phyloP scores from a whole-genome alignment of 2,329 filamentous ascomycete genomes.

The Cladophialophora exuberans region DNA sequence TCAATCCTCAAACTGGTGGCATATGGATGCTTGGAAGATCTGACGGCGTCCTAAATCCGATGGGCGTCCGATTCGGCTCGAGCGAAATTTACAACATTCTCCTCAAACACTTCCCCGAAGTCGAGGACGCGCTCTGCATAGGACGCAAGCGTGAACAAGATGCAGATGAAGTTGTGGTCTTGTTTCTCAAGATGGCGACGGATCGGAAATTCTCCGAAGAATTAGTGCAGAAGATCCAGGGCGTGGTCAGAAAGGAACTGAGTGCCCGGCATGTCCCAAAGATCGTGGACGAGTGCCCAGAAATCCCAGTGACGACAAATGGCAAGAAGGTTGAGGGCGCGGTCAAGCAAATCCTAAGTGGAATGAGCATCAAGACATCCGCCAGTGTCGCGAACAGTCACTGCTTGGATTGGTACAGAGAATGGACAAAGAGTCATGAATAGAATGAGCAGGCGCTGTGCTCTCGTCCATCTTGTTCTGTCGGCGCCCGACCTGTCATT shows the following conservation, averaged over 20 bases:
- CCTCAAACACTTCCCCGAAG: conserved; percentile 75
- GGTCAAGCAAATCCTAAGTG: conserved; percentile 94
- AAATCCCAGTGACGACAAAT: conserved; percentile 89
- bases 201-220: conserved; percentile 61
- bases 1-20: conserved; percentile 73
- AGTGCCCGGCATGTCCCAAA: conserved; percentile 89
- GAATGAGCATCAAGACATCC: conserved; percentile 81
- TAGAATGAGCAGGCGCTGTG: too few species aligned
- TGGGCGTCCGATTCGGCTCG: conserved; percentile 86
- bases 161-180: conserved; percentile 79
- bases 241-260: conserved; percentile 72
- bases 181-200: conserved; percentile 80
- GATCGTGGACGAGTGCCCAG: conserved; percentile 77
- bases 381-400: conserved; percentile 92
- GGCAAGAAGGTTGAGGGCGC: conserved; percentile 98
- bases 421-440: conserved; percentile 62
- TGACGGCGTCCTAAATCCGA: conserved; percentile 90
- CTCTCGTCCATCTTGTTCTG: too few species aligned
- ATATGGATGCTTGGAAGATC: conserved; percentile 89
- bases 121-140: conserved; percentile 87
- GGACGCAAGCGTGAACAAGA: conserved; percentile 74
- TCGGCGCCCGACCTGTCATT: too few species aligned
- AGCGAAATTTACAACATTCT: conserved; percentile 98
- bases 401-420: conserved; percentile 83
- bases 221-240: conserved; percentile 66